Base-by-base conservation (phyloP, 768 basidiomycete species). In the Cubamyces lactineus region DNA sequence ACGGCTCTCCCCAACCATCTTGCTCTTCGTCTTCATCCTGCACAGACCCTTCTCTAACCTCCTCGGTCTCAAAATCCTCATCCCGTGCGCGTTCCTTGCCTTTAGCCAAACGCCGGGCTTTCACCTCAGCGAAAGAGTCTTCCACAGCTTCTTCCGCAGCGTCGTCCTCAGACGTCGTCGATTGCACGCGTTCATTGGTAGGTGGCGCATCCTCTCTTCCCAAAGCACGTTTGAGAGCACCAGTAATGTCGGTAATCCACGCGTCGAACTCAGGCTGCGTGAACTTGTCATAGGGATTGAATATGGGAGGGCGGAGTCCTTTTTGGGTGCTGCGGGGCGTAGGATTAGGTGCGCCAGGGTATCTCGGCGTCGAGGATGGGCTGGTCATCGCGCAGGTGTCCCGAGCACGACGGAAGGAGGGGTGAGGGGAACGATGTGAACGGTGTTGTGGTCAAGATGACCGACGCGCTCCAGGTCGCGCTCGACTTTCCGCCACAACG, bases 261-360 rank as follows among this genome's bases (percentile, higher is more conserved):
- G 80, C 77, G 78, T 90, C 87, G 67, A 89, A 91, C 64, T 89
- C 83, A 1, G 78, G 75, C 69, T 85, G 80, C 1, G 86, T 79
- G 71, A 91, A 88, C 71, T 86, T 86, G 72, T 90, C 87, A 71
- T 86, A 91, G 1, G 89, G 89, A 67, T 91, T 91, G 54, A 83
- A 73, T 55, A 88, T 80, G 19, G 88, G 87, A 6, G 84, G 74
- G 19, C 79, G 78, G 19, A 70, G 67, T 1, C 56, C 48, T 34
- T 59, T 61, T 28, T 65, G 57, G 13, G 50, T 57, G 19, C 68
- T 65, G 21, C 51, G 52, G 9, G 70, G 69, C 15, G 72, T 73
- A 5, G 70, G 55, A 48, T 67, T 56, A 4, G 71, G 69, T 9
- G 53, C 66, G 1, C 53, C 30, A 8, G 70, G 64, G 24, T 63